Conservation (phyloP, 2,329 filamentous ascomycete species). For the Chaetoscypha palmicola region DNA sequence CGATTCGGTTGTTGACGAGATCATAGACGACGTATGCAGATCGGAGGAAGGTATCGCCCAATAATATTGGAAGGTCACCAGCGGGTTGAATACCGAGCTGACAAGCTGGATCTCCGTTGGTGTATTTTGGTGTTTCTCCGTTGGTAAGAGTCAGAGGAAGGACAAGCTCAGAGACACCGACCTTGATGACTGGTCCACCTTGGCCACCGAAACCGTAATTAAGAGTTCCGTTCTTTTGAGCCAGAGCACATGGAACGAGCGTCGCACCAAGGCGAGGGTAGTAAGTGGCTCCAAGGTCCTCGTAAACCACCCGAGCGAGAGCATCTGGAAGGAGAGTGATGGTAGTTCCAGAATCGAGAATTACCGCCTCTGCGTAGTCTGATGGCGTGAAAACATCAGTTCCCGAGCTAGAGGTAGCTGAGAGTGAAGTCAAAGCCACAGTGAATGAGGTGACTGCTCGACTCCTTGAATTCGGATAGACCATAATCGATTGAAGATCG, state of each 20-base stretch:
- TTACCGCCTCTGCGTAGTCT: slow-evolving; percentile 39
- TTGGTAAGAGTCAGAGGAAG: slow-evolving; percentile 27
- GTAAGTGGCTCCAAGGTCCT: slow-evolving; percentile 40
- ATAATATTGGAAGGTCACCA: slow-evolving; percentile 26
- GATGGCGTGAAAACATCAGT: slow-evolving; percentile 28
- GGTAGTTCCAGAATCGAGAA: slow-evolving; percentile 62
- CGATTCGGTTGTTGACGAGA: slow-evolving; percentile 44
- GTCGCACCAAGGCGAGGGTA: slow-evolving; percentile 38
- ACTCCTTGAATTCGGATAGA: slow-evolving; percentile 20
- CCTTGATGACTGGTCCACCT: slow-evolving; percentile 38
- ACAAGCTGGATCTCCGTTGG: slow-evolving; percentile 36
- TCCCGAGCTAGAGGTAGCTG: slow-evolving; percentile 33
- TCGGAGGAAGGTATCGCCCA: slow-evolving; percentile 48
- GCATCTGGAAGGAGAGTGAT: slow-evolving; percentile 57
- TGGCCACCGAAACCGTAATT: slow-evolving; percentile 43
- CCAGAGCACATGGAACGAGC: slow-evolving; percentile 40
- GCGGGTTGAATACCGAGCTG: slow-evolving; percentile 46
- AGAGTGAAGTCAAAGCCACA: slow-evolving; percentile 30
- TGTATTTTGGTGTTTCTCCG: slow-evolving; percentile 29
- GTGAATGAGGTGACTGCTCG: slow-evolving; percentile 26
- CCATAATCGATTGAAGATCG: slow-evolving; percentile 29
- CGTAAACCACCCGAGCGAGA: slow-evolving; percentile 41
- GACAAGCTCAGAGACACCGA: slow-evolving; percentile 42
- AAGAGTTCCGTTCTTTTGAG: slow-evolving; percentile 36
- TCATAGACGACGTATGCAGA: slow-evolving; percentile 50